Conservation (phyloP, 2,329 filamentous ascomycete species). For the Chlorencoelia australis region DNA sequence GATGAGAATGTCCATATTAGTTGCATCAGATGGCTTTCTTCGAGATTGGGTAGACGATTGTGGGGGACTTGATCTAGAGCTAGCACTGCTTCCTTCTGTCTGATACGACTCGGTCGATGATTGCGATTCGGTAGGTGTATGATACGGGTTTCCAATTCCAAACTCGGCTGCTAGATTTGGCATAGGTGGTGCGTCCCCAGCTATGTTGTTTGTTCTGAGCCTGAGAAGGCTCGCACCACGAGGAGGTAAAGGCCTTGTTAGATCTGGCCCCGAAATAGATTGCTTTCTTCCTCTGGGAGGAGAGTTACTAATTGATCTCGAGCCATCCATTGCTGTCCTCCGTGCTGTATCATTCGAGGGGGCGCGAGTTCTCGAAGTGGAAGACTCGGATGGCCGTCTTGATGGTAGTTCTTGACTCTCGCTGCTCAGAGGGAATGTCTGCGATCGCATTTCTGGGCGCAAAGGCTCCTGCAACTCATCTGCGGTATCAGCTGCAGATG, state of each 20-base stretch:
- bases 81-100: slow-evolving; percentile 49
- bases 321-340: slow-evolving; percentile 1
- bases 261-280: slow-evolving; percentile 23
- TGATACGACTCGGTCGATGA: slow-evolving; percentile 54
- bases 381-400: slow-evolving; percentile 18
- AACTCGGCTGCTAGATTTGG: slow-evolving; percentile 49
- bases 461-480: slow-evolving; percentile 32
- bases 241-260: slow-evolving; percentile 22
- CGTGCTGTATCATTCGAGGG: slow-evolving; percentile 11
- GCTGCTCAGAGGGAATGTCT: slow-evolving; percentile 24
- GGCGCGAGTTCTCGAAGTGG: slow-evolving; percentile 10
- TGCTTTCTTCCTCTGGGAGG: slow-evolving; percentile 14
- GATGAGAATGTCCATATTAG: slow-evolving; percentile 42
- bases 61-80: slow-evolving; percentile 50
- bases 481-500: slow-evolving; percentile 27
- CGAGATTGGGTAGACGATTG: slow-evolving; percentile 28
- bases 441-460: slow-evolving; percentile 23
- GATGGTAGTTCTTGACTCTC: slow-evolving; percentile 12
- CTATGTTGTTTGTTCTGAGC: slow-evolving; percentile 13
- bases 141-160: slow-evolving; percentile 52
- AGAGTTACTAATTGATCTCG: slow-evolving; percentile 3
- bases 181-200: slow-evolving; percentile 18
- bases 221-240: slow-evolving; percentile 22
- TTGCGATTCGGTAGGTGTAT: slow-evolving; percentile 52
- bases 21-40: slow-evolving; percentile 29